phyloP scores from a whole-genome alignment of 805 yeast species.

The Cyberlindnera mississippiensis region DNA sequence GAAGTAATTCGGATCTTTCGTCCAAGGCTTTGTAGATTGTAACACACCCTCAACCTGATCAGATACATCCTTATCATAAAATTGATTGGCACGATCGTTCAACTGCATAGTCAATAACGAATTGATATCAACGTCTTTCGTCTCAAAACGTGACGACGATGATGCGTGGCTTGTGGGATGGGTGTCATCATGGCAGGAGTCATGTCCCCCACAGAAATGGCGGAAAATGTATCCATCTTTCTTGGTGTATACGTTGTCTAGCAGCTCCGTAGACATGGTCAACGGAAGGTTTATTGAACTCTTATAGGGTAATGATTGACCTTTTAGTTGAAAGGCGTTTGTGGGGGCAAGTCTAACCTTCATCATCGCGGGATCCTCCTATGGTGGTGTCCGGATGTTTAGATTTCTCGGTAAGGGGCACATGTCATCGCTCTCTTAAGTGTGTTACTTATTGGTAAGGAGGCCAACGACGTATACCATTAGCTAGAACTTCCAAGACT shows the following conservation, averaged over 20 bases:
- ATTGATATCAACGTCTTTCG: conserved; percentile 18
- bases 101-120: conserved; percentile 14
- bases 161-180: no score
- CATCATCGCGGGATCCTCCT: no score
- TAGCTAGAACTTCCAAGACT: no score
- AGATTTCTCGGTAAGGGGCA: no score
- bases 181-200: not conserved
- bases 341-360: no score
- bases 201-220: conserved; percentile 12
- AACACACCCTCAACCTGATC: conserved; percentile 16
- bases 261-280: conserved; percentile 6
- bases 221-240: conserved; percentile 12
- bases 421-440: no score
- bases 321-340: no score
- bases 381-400: no score
- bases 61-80: conserved; percentile 14
- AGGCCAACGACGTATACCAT: no score
- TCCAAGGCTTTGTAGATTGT: conserved; percentile 48
- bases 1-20: conserved; percentile 54
- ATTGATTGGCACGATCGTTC: conserved; percentile 12
- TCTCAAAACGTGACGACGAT: conserved; percentile 4
- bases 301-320: no score
- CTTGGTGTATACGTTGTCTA: conserved; percentile 9
- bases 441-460: no score
- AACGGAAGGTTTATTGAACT: no score